These are phyloP conservation scores for Hanseniaspora meyeri DNA, from an alignment of 805 yeast genomes.

Conservation along the genomic window DNA sequence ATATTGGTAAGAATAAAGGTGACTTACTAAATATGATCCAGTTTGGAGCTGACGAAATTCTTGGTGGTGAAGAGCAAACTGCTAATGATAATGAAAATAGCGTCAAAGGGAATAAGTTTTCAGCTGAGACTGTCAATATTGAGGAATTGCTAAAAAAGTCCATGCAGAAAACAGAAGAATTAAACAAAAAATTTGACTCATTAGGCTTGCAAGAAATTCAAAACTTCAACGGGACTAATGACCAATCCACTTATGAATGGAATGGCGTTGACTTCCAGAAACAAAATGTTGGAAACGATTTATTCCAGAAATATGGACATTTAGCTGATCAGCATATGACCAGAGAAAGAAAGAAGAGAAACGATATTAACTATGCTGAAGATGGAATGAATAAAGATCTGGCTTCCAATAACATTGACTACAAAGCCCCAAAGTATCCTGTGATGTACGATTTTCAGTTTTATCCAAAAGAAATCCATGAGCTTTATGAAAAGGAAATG, in stretches of 20 bases:
- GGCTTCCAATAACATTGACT: conserved; percentile 11
- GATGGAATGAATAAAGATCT: conserved; percentile 33
- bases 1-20: conserved; percentile 55
- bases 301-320: conserved; percentile 15
- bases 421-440: conserved; percentile 49
- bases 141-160: conserved; percentile 74
- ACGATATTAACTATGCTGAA: conserved; percentile 65
- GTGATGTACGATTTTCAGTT: conserved; percentile 65
- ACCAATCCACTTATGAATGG: conserved; percentile 90
- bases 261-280: conserved; percentile 62
- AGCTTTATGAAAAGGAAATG: conserved; percentile 51
- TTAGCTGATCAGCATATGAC: conserved; percentile 48
- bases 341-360: conserved; percentile 43
- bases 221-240: conserved; percentile 60
- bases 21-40: conserved; percentile 91
- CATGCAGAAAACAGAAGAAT: conserved; percentile 62
- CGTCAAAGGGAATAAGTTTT: background rate
- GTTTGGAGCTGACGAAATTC: conserved; percentile 85
- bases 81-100: conserved; percentile 21
- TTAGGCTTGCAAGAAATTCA: conserved; percentile 89
- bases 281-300: conserved; percentile 26
- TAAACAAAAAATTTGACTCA: conserved; percentile 71
- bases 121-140: conserved; percentile 45
- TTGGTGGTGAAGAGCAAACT: conserved; percentile 38
- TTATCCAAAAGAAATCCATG: conserved; percentile 43